Conservation (phyloP, 2,329 filamentous ascomycete species). For the Bipolaris sorokiniana region DNA sequence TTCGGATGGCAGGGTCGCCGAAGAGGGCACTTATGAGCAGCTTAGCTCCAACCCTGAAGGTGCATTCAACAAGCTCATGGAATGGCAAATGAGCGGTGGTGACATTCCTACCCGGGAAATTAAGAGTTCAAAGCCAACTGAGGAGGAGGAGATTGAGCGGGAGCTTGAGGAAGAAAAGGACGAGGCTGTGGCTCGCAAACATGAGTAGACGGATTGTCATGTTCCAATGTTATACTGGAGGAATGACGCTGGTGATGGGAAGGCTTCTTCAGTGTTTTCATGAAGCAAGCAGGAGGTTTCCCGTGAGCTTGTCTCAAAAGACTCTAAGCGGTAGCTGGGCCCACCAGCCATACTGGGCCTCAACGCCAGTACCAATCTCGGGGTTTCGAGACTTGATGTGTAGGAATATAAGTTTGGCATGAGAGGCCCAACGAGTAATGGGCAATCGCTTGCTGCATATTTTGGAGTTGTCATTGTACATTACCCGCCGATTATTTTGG, state of each 20-base stretch:
- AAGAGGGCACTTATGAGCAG: conserved; percentile 82
- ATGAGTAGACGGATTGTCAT: conserved; percentile 15
- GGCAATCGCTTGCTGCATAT: not conserved
- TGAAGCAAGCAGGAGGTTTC: not conserved
- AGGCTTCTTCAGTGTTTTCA: not conserved
- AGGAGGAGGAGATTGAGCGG: conserved; percentile 59
- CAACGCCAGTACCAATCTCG: not conserved
- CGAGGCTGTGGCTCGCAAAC: conserved; percentile 38
- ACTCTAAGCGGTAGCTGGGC: not conserved
- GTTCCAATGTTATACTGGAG: not conserved
- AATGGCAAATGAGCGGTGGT: conserved; percentile 95
- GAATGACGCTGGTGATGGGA: not conserved
- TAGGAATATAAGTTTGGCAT: not conserved
- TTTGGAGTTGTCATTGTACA: not conserved
- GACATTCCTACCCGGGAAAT: conserved; percentile 54
- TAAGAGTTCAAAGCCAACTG: conserved; percentile 48
- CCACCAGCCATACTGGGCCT: not conserved
- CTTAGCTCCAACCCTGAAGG: conserved; percentile 76
- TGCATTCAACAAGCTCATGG: conserved; percentile 94
- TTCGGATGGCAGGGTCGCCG: conserved; percentile 84
- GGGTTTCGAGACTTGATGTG: not conserved
- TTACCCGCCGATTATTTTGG: not conserved
- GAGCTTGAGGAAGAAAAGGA: conserved; percentile 49
- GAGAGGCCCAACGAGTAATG: not conserved
- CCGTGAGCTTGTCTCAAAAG: not conserved